These are phyloP conservation scores for Starmerella geochares DNA, from an alignment of 805 yeast genomes.

Conservation along the genomic window DNA sequence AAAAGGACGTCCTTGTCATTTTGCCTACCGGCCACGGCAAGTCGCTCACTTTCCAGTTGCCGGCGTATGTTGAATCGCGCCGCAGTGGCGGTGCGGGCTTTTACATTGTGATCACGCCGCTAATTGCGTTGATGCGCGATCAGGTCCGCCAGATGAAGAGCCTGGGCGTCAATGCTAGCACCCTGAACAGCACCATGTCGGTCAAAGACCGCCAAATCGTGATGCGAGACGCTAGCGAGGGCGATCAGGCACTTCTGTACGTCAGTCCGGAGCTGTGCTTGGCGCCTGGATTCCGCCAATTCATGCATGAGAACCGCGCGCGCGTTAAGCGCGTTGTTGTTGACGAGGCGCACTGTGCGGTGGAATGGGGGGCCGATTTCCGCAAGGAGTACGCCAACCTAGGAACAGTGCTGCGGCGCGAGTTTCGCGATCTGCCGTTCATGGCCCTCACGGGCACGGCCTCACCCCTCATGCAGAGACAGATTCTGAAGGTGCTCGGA, in stretches of 20 bases:
- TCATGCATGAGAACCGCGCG: constrained; percentile 46
- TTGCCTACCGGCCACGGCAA: constrained; percentile 99
- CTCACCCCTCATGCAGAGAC: constrained; percentile 34
- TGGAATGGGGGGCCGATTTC: constrained; percentile 98
- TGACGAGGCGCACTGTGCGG: constrained; percentile 96
- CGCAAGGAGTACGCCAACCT: constrained; percentile 86
- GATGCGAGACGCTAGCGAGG: constrained; percentile 53
- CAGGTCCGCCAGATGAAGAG: constrained; percentile 70
- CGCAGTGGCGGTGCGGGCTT: constrained; percentile 37
- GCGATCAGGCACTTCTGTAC: constrained; percentile 59
- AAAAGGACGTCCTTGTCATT: constrained; percentile 79
- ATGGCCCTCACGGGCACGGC: constrained; percentile 98
- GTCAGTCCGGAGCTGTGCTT: constrained; percentile 64
- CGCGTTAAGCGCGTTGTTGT: constrained; percentile 75
- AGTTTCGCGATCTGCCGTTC: constrained; percentile 58
- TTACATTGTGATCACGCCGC: constrained; percentile 82
- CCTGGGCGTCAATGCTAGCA: constrained; percentile 64
- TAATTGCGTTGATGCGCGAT: constrained; percentile 92
- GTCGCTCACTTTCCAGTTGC: constrained; percentile 87
- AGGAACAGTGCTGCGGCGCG: constrained; percentile 50
- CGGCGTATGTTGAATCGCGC: constrained; percentile 59
- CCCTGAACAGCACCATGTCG: constrained; percentile 69
- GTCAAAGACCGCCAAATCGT: constrained; percentile 51
- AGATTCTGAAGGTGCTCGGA: constrained; percentile 71
- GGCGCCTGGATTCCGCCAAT: constrained; percentile 54